Conservation (phyloP, 768 basidiomycete genomes). For the Lentinula sp. region DNA sequence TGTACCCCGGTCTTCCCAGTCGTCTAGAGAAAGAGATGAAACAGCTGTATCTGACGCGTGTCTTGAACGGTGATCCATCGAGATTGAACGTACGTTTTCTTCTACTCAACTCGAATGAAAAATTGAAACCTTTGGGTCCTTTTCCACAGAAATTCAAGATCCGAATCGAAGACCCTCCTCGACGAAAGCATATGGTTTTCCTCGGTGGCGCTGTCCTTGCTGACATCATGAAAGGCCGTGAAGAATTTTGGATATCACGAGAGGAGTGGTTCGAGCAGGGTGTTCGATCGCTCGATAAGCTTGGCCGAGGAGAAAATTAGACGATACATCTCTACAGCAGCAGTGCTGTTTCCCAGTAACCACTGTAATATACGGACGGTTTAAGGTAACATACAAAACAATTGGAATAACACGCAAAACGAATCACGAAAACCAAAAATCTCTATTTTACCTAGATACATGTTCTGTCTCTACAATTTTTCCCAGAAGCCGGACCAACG, state of each 20-base stretch:
- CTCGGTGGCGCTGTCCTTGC: slow-evolving; percentile 97
- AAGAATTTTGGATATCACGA: slow-evolving; percentile 93
- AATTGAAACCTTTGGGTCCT: not conserved
- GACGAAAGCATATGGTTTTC: slow-evolving; percentile 99
- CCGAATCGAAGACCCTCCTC: slow-evolving; percentile 95
- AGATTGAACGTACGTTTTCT: slow-evolving; percentile 71
- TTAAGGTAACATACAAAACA: not conserved
- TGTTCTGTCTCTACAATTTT: not conserved
- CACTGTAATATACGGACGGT: not conserved
- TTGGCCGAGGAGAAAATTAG: slow-evolving; percentile 59
- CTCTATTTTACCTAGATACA: not conserved
- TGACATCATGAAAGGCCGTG: slow-evolving; percentile 94
- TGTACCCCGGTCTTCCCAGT: slow-evolving; percentile 97
- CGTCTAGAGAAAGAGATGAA: slow-evolving; percentile 99
- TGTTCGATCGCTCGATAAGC: slow-evolving; percentile 73
- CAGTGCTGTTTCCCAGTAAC: not conserved
- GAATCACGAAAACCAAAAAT: too few species aligned
- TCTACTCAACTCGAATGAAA: not conserved
- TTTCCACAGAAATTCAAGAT: slow-evolving; percentile 95
- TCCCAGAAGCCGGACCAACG: slow-evolving; percentile 43
- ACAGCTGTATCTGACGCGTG: slow-evolving; percentile 92
- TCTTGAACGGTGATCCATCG: slow-evolving; percentile 76
- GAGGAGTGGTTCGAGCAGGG: slow-evolving; percentile 97
- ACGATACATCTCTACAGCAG: not conserved
- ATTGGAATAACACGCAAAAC: too few species aligned